Conservation (phyloP, 2,329 filamentous ascomycete species). For the Sclerotinia spermophila region DNA sequence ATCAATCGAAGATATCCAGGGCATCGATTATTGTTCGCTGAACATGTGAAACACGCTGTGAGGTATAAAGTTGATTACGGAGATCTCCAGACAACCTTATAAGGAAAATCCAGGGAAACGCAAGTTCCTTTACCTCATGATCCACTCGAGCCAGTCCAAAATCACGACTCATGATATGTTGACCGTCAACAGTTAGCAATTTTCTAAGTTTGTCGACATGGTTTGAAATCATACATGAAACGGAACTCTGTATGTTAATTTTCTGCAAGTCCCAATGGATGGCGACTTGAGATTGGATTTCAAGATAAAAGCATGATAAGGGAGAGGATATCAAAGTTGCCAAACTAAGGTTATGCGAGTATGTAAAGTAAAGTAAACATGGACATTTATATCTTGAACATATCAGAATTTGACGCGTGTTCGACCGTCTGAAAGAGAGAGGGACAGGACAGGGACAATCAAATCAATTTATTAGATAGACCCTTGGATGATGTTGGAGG, state of each 20-base stretch:
- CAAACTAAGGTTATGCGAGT: neutral
- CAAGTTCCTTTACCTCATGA: neutral
- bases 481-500: too few species aligned
- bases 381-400: neutral
- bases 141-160: neutral
- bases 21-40: neutral
- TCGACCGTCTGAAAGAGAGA: neutral
- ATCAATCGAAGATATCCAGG: neutral
- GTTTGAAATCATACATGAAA: neutral
- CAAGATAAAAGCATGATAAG: neutral
- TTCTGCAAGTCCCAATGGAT: neutral
- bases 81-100: conserved; percentile 4
- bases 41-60: neutral
- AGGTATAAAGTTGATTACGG: neutral
- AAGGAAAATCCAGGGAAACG: neutral
- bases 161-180: neutral
- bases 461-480: neutral
- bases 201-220: neutral
- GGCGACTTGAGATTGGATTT: neutral
- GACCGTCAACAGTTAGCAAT: neutral
- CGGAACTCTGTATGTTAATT: neutral
- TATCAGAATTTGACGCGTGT: conserved; percentile 1
- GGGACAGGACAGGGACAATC: neutral
- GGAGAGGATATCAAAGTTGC: neutral
- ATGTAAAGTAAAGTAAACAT: neutral